A percentile compares a stretch with the other conserved stretches of the same genome.
These are phyloP conservation scores for Spinacia oleracea DNA, from an alignment of 179 eudicot species.

Conservation along the genomic window DNA sequence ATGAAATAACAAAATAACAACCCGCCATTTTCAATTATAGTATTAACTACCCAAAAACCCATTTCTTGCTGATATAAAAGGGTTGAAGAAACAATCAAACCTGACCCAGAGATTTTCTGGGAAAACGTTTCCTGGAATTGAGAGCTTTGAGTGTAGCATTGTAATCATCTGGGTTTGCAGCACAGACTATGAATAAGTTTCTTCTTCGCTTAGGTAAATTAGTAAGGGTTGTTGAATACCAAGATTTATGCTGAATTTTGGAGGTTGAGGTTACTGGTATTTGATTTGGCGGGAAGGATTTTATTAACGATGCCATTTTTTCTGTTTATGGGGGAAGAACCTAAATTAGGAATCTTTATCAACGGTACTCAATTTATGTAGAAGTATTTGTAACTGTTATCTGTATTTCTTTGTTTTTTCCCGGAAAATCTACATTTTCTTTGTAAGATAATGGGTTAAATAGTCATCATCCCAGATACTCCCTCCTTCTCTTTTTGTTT, in stretches of 20 bases:
- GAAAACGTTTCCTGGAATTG: conserved; percentile 76
- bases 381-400: too few relatives aligned
- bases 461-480: too few relatives aligned
- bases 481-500: too few relatives aligned
- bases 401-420: too few relatives aligned
- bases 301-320: conserved; percentile 28
- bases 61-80: not conserved
- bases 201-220: conserved; percentile 25
- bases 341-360: not conserved
- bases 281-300: conserved; percentile 38
- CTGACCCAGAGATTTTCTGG: conserved; percentile 94
- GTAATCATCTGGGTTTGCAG: conserved; percentile 60
- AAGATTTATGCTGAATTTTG: conserved; percentile 23
- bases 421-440: too few relatives aligned
- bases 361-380: too few relatives aligned
- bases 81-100: conserved; percentile 28
- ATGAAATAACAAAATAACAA: not conserved
- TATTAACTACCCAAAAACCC: conserved; percentile 15
- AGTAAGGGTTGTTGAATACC: conserved; percentile 21
- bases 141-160: conserved; percentile 84
- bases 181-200: conserved; percentile 27
- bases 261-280: conserved; percentile 20
- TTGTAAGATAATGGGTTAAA: too few relatives aligned
- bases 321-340: not conserved
- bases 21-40: not conserved